phyloP scores from a whole-genome alignment of 148 eudicot genomes.

The Fagopyrum tataricum region DNA sequence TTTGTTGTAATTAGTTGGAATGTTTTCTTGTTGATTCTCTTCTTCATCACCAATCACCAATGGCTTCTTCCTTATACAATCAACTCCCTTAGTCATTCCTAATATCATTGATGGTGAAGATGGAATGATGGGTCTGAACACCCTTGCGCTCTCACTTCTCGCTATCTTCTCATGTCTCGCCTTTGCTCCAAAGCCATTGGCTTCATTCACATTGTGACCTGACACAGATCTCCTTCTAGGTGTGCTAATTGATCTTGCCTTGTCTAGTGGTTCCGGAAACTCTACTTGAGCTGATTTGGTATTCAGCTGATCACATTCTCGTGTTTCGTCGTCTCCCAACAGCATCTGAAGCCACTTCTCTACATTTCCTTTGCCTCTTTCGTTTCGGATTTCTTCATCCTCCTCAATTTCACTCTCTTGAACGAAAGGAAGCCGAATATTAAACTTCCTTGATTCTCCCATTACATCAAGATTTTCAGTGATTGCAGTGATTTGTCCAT shows the following conservation, averaged over 20 bases:
- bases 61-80: slow-evolving; percentile 78
- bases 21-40: slow-evolving; percentile 26
- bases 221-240: slow-evolving; percentile 36
- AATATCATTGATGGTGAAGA: slow-evolving; percentile 79
- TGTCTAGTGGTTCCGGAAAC: slow-evolving; percentile 22
- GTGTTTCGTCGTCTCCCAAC: slow-evolving; percentile 28
- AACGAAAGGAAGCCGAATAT: slow-evolving; percentile 29
- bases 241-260: slow-evolving; percentile 25
- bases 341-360: slow-evolving; percentile 90
- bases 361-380: slow-evolving; percentile 74
- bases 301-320: slow-evolving; percentile 22
- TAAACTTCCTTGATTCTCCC: slow-evolving; percentile 17
- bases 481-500: slow-evolving; percentile 7
- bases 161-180: slow-evolving; percentile 21
- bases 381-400: slow-evolving; percentile 73
- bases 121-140: slow-evolving; percentile 52
- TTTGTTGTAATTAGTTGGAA: slow-evolving; percentile 26
- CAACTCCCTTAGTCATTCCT: slow-evolving; percentile 81
- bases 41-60: slow-evolving; percentile 58
- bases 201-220: slow-evolving; percentile 19
- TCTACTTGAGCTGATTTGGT: slow-evolving; percentile 18
- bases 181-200: slow-evolving; percentile 25
- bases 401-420: slow-evolving; percentile 29
- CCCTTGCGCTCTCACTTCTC: slow-evolving; percentile 72
- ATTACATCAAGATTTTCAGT: slow-evolving; percentile 19